Conservation (phyloP, 352 stramenopile species). For the Phytopythium litorale region DNA sequence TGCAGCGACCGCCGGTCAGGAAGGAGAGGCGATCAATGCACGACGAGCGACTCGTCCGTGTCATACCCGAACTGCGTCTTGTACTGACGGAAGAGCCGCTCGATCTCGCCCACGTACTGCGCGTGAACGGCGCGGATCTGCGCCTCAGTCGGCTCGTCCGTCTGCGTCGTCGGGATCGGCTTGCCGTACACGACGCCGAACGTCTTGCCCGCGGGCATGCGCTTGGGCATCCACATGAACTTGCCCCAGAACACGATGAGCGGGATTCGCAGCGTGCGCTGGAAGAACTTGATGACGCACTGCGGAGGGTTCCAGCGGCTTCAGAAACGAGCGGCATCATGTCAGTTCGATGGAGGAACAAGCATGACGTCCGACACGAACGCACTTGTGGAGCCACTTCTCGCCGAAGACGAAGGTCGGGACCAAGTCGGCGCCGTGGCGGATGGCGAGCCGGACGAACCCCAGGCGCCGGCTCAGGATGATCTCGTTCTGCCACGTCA, state of each 20-base stretch:
- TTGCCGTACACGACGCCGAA: conserved; percentile 38
- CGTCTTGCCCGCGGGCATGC: conserved; percentile 18
- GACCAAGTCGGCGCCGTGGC: conserved; percentile 37
- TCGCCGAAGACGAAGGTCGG: conserved; percentile 49
- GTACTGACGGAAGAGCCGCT: conserved; percentile 27
- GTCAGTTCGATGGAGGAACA: not conserved
- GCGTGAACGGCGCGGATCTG: conserved; percentile 21
- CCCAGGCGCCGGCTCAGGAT: conserved; percentile 39
- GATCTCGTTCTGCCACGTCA: conserved; percentile 19
- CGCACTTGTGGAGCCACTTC: conserved; percentile 52
- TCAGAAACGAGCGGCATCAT: not conserved
- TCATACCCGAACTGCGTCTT: conserved; percentile 32
- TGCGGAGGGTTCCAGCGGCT: conserved; percentile 30
- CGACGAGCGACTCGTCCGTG: conserved; percentile 23
- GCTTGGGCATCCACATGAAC: conserved; percentile 32
- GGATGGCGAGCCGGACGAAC: conserved; percentile 44
- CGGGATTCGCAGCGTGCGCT: conserved; percentile 20
- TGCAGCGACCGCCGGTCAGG: not conserved
- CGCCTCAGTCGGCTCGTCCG: conserved; percentile 19
- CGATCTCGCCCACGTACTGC: conserved; percentile 23
- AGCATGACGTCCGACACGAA: not conserved
- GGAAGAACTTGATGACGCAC: conserved; percentile 20
- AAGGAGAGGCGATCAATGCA: conserved; percentile 9
- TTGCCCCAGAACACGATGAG: conserved; percentile 35
- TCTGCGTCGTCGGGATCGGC: conserved; percentile 17